These are phyloP conservation scores for Dioszegia aurantiaca DNA, from an alignment of 768 basidiomycete species.

Conservation along the genomic window DNA sequence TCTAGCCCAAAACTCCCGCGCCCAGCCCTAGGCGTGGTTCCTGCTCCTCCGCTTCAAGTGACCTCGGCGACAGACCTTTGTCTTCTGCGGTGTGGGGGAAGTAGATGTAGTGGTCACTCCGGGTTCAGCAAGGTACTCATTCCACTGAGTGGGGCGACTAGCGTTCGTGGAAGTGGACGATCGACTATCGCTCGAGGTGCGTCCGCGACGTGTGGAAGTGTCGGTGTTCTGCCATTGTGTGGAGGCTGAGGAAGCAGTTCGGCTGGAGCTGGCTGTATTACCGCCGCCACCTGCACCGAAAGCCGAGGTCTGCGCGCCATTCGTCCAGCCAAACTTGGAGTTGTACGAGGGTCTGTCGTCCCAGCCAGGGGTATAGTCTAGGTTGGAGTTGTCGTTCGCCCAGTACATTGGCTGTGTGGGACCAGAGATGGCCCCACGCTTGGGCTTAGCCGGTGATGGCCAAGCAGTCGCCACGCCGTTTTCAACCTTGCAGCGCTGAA, in stretches of 20 bases:
- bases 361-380: conserved; percentile 5
- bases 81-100: neutral
- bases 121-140: conserved; percentile 10
- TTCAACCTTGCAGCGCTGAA: conserved; percentile 14
- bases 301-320: conserved; percentile 11
- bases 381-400: conserved; percentile 15
- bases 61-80: conserved; percentile 9
- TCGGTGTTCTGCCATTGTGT: neutral
- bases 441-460: conserved; percentile 7
- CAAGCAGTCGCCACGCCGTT: conserved; percentile 14
- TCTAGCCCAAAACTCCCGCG: too few species aligned
- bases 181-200: neutral
- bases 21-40: neutral
- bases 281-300: conserved; percentile 2
- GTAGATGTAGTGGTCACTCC: neutral
- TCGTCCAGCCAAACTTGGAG: conserved; percentile 5
- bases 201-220: neutral
- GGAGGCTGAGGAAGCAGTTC: neutral
- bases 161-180: neutral
- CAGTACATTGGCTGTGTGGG: conserved; percentile 18
- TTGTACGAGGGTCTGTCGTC: conserved; percentile 15
- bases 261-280: neutral
- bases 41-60: conserved; percentile 12
- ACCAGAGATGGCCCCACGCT: conserved; percentile 4
- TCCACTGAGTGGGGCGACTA: conserved; percentile 9